Conservation (phyloP, 164 flowering plant species). For the Nymphaea thermarum region DNA sequence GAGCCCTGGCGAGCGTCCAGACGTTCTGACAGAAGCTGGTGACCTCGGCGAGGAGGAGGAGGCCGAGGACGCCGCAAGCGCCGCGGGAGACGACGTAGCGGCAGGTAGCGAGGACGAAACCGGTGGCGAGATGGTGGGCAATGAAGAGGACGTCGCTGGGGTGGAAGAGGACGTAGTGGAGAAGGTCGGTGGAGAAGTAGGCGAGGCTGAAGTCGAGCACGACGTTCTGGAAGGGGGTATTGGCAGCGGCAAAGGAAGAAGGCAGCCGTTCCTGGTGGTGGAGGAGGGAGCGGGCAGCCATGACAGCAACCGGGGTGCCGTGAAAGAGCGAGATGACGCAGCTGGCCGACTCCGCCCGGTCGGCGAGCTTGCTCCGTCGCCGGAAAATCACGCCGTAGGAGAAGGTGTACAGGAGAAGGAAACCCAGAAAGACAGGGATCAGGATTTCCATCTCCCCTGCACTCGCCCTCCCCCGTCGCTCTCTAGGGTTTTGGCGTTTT, state of each 20-base stretch:
- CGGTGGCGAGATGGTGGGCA: constrained; percentile 74
- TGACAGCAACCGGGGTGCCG: constrained; percentile 78
- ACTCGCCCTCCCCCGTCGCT: not conserved
- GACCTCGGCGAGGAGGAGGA: constrained; percentile 65
- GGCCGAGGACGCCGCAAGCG: constrained; percentile 46
- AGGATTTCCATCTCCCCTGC: constrained; percentile 21
- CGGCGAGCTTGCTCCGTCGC: constrained; percentile 43
- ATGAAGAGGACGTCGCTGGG: constrained; percentile 76
- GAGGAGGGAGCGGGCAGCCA: constrained; percentile 30
- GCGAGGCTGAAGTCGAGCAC: constrained; percentile 77
- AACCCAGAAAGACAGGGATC: constrained; percentile 8
- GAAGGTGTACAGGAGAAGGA: constrained; percentile 41
- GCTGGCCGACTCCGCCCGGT: constrained; percentile 67
- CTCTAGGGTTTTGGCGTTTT: not conserved
- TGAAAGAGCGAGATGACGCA: constrained; percentile 71
- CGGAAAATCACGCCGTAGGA: constrained; percentile 42
- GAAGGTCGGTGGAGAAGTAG: constrained; percentile 61
- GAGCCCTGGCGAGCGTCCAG: constrained; percentile 65
- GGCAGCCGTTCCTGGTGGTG: constrained; percentile 2
- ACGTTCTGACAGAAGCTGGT: constrained; percentile 79
- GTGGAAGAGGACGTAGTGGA: constrained; percentile 57
- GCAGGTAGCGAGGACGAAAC: constrained; percentile 76
- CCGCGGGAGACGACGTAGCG: constrained; percentile 55
- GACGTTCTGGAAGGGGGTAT: constrained; percentile 36
- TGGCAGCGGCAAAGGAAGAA: constrained; percentile 39